Evolutionary conservation across 495 filamentous ascomycete genomes (phyloP).

Genomic region (Penicilliopsis zonata): DNA sequence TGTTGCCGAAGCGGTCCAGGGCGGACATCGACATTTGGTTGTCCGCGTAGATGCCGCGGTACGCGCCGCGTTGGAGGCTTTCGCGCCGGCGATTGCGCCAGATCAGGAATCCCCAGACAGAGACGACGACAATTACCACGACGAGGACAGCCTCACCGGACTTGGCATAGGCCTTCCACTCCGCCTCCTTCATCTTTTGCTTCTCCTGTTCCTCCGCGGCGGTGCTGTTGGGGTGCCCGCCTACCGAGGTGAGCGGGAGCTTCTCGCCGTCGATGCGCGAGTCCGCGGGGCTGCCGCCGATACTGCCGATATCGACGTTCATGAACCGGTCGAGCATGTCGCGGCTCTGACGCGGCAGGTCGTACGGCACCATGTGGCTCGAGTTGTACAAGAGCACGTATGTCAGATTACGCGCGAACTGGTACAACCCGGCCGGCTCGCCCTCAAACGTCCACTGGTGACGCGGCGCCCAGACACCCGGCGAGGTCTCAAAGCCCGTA

Average conservation of each 20-base stretch:
- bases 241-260: constrained; percentile 67
- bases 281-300: constrained; percentile 76
- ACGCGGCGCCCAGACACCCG: constrained; percentile 82
- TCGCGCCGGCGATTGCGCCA: constrained; percentile 61
- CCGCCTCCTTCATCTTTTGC: constrained; percentile 68
- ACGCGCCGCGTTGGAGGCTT: constrained; percentile 35
- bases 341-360: constrained; percentile 71
- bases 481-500: constrained; percentile 79
- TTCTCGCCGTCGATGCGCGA: constrained; percentile 87
- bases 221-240: constrained; percentile 74
- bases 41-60: constrained; percentile 28
- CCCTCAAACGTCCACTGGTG: constrained; percentile 93
- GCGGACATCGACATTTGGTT: constrained; percentile 14
- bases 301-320: constrained; percentile 81
- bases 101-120: constrained; percentile 72
- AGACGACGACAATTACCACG: constrained; percentile 69
- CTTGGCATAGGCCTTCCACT: constrained; percentile 85
- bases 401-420: constrained; percentile 86
- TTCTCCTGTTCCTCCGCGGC: constrained; percentile 60
- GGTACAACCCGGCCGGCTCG: constrained; percentile 81
- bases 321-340: constrained; percentile 98
- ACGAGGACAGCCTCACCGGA: constrained; percentile 84
- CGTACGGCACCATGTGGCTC: constrained; percentile 95
- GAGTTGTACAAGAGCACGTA: constrained; percentile 94
- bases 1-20: constrained; percentile 29